Conservation (phyloP, 345 rosid genomes). For the Euphorbia tirucalli region DNA sequence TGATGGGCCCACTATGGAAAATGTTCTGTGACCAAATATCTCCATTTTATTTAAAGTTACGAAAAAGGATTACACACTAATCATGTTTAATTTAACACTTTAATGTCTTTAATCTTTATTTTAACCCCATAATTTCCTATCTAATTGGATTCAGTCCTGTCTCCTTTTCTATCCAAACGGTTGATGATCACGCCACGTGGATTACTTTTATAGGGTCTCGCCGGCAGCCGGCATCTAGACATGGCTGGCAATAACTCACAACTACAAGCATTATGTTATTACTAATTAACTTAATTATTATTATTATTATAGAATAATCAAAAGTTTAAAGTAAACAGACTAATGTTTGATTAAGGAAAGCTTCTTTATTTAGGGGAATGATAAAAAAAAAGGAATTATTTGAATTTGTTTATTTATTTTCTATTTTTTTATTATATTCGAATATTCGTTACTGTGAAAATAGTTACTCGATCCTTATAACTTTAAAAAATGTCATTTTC, state of each 20-base stretch:
- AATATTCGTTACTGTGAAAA: too few species aligned
- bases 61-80: not conserved
- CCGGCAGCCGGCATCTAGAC: not conserved
- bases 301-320: too few species aligned
- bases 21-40: not conserved
- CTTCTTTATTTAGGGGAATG: too few species aligned
- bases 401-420: too few species aligned
- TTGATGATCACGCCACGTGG: not conserved
- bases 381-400: too few species aligned
- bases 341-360: too few species aligned
- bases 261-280: not conserved
- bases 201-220: too few species aligned
- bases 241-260: not conserved
- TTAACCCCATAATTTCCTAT: not conserved
- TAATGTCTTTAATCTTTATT: not conserved
- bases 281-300: too few species aligned
- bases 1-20: not conserved
- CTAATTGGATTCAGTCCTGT: not conserved
- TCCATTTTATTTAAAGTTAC: not conserved
- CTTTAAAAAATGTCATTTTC: too few species aligned
- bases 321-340: too few species aligned
- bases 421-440: too few species aligned
- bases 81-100: not conserved
- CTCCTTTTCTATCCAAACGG: not conserved
- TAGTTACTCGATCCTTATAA: too few species aligned